Conservation (phyloP, 2,329 filamentous ascomycete genomes). For the Mollisia scopiformis region DNA sequence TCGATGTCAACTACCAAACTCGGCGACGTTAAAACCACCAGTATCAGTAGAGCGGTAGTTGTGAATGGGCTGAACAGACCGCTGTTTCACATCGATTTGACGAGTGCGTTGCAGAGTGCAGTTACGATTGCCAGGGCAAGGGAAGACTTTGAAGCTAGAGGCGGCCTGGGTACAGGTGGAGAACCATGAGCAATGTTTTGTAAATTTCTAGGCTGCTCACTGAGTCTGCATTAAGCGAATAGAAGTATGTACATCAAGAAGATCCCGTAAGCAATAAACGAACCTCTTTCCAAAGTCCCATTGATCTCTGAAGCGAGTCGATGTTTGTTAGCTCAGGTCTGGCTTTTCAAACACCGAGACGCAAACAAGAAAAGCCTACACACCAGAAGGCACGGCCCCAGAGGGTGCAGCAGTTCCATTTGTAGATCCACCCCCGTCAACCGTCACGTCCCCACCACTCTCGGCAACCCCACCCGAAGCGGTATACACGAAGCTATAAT, state of each 20-base stretch:
- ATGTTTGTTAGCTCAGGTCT: background rate
- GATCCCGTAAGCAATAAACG: background rate
- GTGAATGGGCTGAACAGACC: slow-evolving; percentile 87
- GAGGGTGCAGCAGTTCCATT: background rate
- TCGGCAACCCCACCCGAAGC: background rate
- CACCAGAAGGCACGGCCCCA: background rate
- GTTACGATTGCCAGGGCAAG: slow-evolving; percentile 81
- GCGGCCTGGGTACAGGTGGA: too few species aligned
- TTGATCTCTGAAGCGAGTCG: background rate
- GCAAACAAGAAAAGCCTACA: background rate
- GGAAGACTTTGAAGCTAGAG: too few species aligned
- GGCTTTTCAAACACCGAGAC: background rate
- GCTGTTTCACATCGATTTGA: slow-evolving; percentile 91
- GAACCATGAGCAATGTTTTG: too few species aligned
- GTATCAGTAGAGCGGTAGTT: slow-evolving; percentile 52
- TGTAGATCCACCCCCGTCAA: background rate
- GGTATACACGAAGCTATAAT: slow-evolving; percentile 11
- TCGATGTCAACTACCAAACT: too few species aligned
- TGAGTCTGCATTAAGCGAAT: background rate
- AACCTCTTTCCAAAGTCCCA: background rate
- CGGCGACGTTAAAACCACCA: background rate
- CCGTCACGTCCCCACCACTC: slow-evolving; percentile 2
- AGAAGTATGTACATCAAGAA: background rate
- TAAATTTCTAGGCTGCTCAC: too few species aligned
- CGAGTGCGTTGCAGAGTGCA: slow-evolving; percentile 83